Percentiles rank a stretch among this genome's conserved stretches.
Evolutionary conservation across 2,329 filamentous ascomycete genomes (phyloP).

Genomic region (Hypoxylon sp.): DNA sequence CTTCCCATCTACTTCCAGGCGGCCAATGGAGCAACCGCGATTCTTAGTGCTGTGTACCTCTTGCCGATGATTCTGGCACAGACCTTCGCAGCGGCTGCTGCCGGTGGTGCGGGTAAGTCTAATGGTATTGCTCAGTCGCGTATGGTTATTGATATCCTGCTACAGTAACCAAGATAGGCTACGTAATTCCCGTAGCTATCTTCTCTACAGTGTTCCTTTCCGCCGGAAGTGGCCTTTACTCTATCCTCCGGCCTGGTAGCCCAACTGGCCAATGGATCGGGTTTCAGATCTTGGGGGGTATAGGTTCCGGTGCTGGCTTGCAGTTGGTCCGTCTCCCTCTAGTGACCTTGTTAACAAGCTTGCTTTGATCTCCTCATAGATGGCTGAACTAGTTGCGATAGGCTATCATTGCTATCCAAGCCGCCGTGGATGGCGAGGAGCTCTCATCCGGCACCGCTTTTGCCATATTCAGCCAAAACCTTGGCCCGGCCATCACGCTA

Average conservation of each 20-base stretch:
- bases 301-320: not conserved
- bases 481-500: slow-evolving; percentile 24
- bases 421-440: not conserved
- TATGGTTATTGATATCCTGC: not conserved
- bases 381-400: not conserved
- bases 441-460: slow-evolving; percentile 45
- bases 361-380: too few relatives aligned
- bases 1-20: slow-evolving; percentile 29
- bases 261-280: not conserved
- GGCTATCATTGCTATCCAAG: not conserved
- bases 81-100: slow-evolving; percentile 39
- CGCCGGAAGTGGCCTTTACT: not conserved
- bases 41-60: slow-evolving; percentile 25
- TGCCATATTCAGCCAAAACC: not conserved
- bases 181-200: not conserved
- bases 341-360: too few relatives aligned
- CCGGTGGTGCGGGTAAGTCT: not conserved
- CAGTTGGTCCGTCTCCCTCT: not conserved
- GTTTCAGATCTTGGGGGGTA: not conserved
- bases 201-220: not conserved
- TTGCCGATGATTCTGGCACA: slow-evolving; percentile 26
- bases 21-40: slow-evolving; percentile 8
- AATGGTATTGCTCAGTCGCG: not conserved
- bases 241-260: not conserved
- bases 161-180: not conserved